Evolutionary conservation across 2,329 filamentous ascomycete species (phyloP).

Genomic region (Colletotrichum melonis): DNA sequence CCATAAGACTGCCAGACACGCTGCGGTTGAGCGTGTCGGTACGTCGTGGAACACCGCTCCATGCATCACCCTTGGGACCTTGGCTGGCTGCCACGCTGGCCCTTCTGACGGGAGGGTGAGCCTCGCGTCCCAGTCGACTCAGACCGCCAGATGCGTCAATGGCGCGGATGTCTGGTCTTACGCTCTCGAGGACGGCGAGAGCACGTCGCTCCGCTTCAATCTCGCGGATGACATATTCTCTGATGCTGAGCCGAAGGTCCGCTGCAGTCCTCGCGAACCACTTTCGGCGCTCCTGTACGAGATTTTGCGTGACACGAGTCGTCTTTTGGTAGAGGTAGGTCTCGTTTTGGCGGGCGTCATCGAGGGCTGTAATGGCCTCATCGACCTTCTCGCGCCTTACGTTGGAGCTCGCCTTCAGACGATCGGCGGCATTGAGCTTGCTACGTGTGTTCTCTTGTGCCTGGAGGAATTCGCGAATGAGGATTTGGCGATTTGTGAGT

Average conservation of each 20-base stretch:
- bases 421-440: conserved; percentile 87
- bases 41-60: conserved; percentile 91
- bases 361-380: conserved; percentile 90
- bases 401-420: conserved; percentile 86
- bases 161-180: conserved; percentile 90
- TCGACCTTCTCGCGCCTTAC: conserved; percentile 96
- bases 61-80: conserved; percentile 97
- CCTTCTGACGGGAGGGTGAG: conserved; percentile 80
- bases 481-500: conserved; percentile 95
- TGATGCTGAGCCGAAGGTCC: conserved; percentile 85
- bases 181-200: conserved; percentile 90
- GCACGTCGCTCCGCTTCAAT: conserved; percentile 96
- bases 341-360: conserved; percentile 88
- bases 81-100: conserved; percentile 86
- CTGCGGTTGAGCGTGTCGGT: conserved; percentile 83
- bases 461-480: conserved; percentile 91
- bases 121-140: conserved; percentile 87
- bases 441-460: conserved; percentile 87
- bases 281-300: conserved; percentile 86
- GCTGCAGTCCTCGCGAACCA: conserved; percentile 90
- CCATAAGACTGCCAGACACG: conserved; percentile 77
- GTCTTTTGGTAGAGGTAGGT: conserved; percentile 86
- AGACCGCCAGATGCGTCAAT: conserved; percentile 94
- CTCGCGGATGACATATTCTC: conserved; percentile 93
- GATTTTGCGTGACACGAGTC: conserved; percentile 86